Base-by-base conservation (phyloP, 495 filamentous ascomycete species). In the Talaromyces liani region DNA sequence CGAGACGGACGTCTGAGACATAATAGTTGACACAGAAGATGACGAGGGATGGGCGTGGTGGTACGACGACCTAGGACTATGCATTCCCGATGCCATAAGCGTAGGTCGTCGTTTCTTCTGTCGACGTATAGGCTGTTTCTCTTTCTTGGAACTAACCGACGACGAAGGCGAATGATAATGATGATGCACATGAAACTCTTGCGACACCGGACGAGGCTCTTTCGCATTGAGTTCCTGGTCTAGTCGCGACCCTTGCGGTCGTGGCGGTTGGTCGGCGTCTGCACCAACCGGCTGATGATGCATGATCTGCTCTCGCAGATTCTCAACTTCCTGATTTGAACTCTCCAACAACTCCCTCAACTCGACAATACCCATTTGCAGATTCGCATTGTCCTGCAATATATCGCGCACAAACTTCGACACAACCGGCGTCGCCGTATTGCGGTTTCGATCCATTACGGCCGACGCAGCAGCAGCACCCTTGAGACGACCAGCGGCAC, bases 341-440 rank as follows among this genome's bases (percentile, higher is more conserved):
- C 84, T 92, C 65, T 90, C 83, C 27, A 98, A 81, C 89, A 97
- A 88, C 71, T 96, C 93, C 18, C 93, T 82, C 36, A 98, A 77
- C 73, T 98, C 93, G 62, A 91, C 84, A 57, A 97, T 93, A 12
- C 90, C 92, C 61, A 91, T 81, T 70, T 97, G 93, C 57, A 98
- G 78, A 66, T 92, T 95, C 14, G 91, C 91, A 70, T 98, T 98
- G 71, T 98, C 93, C 69, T 95, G 90, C 39, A 98, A 75, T 54
- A 98, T 92, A 68, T 97, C 93, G 70, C 91, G 91, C 62, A 98
- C 93, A 64, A 98, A 97, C 68, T 92, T 89, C 36, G 90, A 92
- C 7, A 97, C 89, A 14, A 95, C 91, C 62, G 74, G 84, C 61
- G 79, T 84, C 41, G 83, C 82, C 6, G 84, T 80, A 62, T 70